Conservation (phyloP, 1,284 basidiomycete species). For the Fomitopsis betulina region DNA sequence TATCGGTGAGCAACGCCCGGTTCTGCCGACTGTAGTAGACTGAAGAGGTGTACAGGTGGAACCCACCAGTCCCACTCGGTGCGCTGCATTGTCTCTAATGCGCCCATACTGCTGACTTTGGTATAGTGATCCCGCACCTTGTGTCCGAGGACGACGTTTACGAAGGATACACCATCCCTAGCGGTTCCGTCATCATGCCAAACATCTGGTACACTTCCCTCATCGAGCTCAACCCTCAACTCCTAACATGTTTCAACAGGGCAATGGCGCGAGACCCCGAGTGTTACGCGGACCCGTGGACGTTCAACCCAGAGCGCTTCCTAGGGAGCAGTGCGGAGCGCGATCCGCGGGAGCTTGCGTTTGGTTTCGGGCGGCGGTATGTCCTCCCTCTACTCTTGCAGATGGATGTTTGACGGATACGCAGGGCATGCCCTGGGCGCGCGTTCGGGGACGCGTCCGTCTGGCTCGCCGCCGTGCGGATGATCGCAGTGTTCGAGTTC, state of each 20-base stretch:
- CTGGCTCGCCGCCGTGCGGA: slow-evolving; percentile 14
- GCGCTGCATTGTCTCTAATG: neutral
- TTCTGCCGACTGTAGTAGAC: no score
- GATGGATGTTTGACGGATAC: no score
- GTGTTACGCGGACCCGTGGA: slow-evolving; percentile 12
- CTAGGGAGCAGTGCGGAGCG: slow-evolving; percentile 9
- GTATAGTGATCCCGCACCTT: no score
- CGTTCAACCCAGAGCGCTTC: slow-evolving; percentile 7
- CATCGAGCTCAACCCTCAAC: neutral
- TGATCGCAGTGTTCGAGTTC: slow-evolving; percentile 13
- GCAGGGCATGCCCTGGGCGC: slow-evolving; percentile 9
- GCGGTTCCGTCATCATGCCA: no score
- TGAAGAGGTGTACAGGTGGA: slow-evolving; percentile 8
- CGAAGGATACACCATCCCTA: no score
- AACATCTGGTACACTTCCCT: neutral
- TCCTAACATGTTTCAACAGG: slow-evolving; percentile 6
- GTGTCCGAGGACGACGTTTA: no score
- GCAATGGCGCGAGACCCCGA: slow-evolving; percentile 16
- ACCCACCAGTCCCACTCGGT: slow-evolving; percentile 11
- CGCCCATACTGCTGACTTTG: neutral
- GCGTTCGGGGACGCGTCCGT: slow-evolving; percentile 15
- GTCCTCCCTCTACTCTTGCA: neutral
- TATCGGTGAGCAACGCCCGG: slow-evolving; percentile 30
- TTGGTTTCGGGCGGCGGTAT: slow-evolving; percentile 13
- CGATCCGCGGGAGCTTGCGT: slow-evolving; percentile 2